phyloP scores from a whole-genome alignment of 257 asterid genomes.

The Scutellaria baicalensis region DNA sequence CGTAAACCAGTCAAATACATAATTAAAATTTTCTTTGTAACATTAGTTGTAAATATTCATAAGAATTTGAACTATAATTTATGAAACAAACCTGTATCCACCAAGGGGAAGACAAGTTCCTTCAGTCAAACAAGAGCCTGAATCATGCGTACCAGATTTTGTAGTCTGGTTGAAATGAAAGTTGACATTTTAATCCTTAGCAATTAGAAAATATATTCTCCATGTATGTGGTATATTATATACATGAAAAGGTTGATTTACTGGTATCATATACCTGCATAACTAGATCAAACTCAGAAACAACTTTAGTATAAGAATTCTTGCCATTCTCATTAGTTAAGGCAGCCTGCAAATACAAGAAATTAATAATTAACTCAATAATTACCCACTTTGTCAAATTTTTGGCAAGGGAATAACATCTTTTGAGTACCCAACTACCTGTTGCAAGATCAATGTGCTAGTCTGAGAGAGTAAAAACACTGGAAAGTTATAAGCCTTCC shows the following conservation, averaged over 20 bases:
- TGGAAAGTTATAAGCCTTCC: slow-evolving; percentile 90
- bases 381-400: not conserved
- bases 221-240: not conserved
- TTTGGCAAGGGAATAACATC: not conserved
- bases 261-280: slow-evolving; percentile 66
- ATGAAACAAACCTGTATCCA: slow-evolving; percentile 84
- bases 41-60: not conserved
- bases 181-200: not conserved
- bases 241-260: slow-evolving; percentile 2
- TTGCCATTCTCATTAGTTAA: slow-evolving; percentile 44
- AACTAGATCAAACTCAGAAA: slow-evolving; percentile 90
- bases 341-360: slow-evolving; percentile 49
- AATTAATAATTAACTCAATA: not conserved
- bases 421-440: slow-evolving; percentile 44
- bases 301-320: slow-evolving; percentile 44
- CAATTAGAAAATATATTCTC: slow-evolving; percentile 13
- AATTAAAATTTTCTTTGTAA: not conserved
- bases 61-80: slow-evolving; percentile 5
- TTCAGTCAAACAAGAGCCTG: slow-evolving; percentile 83
- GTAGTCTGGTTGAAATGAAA: slow-evolving; percentile 54
- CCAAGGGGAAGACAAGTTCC: slow-evolving; percentile 90
- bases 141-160: slow-evolving; percentile 83
- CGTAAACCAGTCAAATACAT: not conserved
- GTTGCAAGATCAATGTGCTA: slow-evolving; percentile 60
- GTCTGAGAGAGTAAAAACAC: slow-evolving; percentile 74